A percentile compares a stretch with the other conserved stretches of the same genome.
These are phyloP conservation scores for Monosporascus ibericus DNA, from an alignment of 2,329 filamentous ascomycete species.

Conservation along the genomic window DNA sequence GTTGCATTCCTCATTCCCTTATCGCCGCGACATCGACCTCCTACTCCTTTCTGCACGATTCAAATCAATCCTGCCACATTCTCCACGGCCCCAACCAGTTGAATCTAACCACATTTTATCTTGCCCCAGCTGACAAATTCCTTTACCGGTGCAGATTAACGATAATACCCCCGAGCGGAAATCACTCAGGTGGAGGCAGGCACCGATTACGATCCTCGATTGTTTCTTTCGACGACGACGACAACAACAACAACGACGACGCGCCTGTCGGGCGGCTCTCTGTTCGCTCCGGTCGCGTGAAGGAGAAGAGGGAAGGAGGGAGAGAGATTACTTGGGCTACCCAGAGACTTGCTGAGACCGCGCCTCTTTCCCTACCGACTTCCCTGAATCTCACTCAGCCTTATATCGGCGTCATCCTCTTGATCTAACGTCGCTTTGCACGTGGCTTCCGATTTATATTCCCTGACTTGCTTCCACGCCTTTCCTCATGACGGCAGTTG, in stretches of 20 bases:
- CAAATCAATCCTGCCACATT: background rate
- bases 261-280: background rate
- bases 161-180: background rate
- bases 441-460: too few relatives aligned
- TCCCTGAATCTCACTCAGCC: background rate
- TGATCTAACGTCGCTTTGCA: too few relatives aligned
- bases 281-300: background rate
- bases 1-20: background rate
- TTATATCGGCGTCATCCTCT: too few relatives aligned
- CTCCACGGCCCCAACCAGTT: background rate
- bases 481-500: constrained; percentile 61
- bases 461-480: constrained; percentile 6
- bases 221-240: background rate
- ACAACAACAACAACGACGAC: too few relatives aligned
- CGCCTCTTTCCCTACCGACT: background rate
- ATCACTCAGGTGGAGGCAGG: background rate
- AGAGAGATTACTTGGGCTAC: background rate
- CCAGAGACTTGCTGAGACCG: background rate
- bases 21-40: background rate
- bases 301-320: background rate
- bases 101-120: background rate
- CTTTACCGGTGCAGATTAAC: background rate
- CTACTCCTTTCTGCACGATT: background rate
- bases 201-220: background rate
- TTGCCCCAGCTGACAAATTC: background rate